phyloP scores from a whole-genome alignment of 305 asterid species.

The Petunia hybrid region DNA sequence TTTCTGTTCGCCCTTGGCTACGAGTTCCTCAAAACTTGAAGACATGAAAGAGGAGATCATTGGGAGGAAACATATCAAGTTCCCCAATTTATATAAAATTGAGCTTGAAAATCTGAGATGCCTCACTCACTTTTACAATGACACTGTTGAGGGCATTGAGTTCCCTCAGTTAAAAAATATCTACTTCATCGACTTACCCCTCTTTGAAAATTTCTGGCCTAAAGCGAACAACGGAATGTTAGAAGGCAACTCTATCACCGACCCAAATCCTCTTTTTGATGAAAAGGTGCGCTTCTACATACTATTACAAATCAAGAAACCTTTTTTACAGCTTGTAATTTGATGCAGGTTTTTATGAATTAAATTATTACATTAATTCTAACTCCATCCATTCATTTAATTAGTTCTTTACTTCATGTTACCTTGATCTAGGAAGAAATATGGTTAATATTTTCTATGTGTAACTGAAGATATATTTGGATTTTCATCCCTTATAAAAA shows the following conservation, averaged over 20 bases:
- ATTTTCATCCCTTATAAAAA: no score
- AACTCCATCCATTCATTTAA: background rate
- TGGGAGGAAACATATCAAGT: slow-evolving; percentile 11
- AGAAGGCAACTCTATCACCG: background rate
- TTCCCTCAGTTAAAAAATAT: slow-evolving; percentile 34
- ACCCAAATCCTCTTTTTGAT: background rate
- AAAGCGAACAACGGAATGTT: background rate
- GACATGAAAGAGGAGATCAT: background rate
- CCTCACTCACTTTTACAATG: slow-evolving; percentile 30
- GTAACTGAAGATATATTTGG: no score
- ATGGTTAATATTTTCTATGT: no score
- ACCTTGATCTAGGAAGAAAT: no score
- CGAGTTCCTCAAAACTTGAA: no score
- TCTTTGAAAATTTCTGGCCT: background rate
- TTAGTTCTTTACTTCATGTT: no score
- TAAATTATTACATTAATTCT: background rate
- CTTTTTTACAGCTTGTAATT: background rate
- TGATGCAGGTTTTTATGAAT: background rate
- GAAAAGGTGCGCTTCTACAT: background rate
- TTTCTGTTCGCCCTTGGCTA: slow-evolving; percentile 32
- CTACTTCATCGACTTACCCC: fast-evolving
- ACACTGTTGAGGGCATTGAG: slow-evolving; percentile 25
- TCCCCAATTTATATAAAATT: slow-evolving; percentile 38
- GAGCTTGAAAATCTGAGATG: slow-evolving; percentile 12
- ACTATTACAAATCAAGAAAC: no score